These are phyloP conservation scores for Cordyceps cateniannulata DNA, from an alignment of 2,329 filamentous ascomycete species.

Conservation along the genomic window DNA sequence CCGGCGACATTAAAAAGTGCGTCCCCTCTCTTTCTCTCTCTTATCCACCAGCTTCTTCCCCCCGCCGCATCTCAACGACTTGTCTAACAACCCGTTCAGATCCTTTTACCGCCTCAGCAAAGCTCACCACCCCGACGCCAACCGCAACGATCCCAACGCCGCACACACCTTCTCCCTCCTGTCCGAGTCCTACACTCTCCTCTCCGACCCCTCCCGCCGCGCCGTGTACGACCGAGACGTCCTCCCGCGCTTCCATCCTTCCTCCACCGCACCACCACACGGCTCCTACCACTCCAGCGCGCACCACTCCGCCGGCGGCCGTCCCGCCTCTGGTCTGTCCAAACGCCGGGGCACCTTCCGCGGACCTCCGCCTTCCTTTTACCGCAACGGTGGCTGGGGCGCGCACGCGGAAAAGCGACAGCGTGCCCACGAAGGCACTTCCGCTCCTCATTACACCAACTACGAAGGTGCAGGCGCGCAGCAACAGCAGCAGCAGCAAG, in stretches of 20 bases:
- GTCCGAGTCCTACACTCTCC: slow-evolving; percentile 74
- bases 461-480: slow-evolving; percentile 20
- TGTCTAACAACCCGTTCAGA: slow-evolving; percentile 26
- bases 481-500: no score
- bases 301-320: slow-evolving; percentile 57
- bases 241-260: slow-evolving; percentile 36
- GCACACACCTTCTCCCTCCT: slow-evolving; percentile 73
- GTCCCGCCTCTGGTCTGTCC: slow-evolving; percentile 75
- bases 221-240: slow-evolving; percentile 73
- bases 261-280: slow-evolving; percentile 17
- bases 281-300: slow-evolving; percentile 48
- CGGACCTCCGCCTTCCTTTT: slow-evolving; percentile 87
- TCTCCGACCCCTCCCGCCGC: slow-evolving; percentile 68
- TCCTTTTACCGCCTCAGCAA: slow-evolving; percentile 91
- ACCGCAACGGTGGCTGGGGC: slow-evolving; percentile 74
- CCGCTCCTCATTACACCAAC: background rate
- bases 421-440: slow-evolving; percentile 40
- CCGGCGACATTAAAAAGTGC: slow-evolving; percentile 78
- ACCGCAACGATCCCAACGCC: slow-evolving; percentile 68
- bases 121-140: slow-evolving; percentile 84
- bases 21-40: slow-evolving; percentile 12
- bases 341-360: slow-evolving; percentile 68
- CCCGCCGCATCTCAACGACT: background rate
- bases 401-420: slow-evolving; percentile 52
- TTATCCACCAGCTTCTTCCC: background rate